These are phyloP conservation scores for Fraxinus greggii DNA, from an alignment of 305 asterid genomes.

Conservation along the genomic window DNA sequence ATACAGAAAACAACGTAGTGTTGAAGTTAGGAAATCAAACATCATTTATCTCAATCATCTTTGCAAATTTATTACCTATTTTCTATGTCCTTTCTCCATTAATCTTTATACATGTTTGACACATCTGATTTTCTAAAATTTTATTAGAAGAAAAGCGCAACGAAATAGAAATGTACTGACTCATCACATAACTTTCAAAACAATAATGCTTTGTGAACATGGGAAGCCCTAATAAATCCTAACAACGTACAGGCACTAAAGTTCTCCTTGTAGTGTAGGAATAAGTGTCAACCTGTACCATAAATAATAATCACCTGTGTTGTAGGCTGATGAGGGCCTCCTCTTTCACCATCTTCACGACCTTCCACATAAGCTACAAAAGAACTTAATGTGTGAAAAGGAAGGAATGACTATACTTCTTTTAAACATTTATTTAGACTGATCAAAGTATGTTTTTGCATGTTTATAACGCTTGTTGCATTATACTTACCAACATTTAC, in stretches of 20 bases:
- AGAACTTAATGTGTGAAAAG: constrained; percentile 11
- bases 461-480: constrained; percentile 4
- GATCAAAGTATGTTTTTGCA: neutral
- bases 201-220: neutral
- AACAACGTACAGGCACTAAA: neutral
- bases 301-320: constrained; percentile 64
- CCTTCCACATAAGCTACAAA: constrained; percentile 84
- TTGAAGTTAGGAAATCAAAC: neutral
- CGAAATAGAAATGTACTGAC: neutral
- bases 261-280: constrained; percentile 7
- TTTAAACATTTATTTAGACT: constrained; percentile 4
- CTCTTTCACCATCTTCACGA: constrained; percentile 76
- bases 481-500: constrained; percentile 83
- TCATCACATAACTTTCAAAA: neutral
- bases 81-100: neutral
- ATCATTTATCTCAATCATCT: neutral
- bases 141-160: neutral
- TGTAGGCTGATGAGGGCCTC: constrained; percentile 63
- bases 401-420: constrained; percentile 1
- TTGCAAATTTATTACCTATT: neutral
- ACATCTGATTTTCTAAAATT: neutral
- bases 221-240: neutral
- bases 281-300: constrained; percentile 16
- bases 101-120: neutral
- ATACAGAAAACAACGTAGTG: neutral